Conservation (phyloP, 176 grass and related monocot genomes). For the Triticum aestivum region DNA sequence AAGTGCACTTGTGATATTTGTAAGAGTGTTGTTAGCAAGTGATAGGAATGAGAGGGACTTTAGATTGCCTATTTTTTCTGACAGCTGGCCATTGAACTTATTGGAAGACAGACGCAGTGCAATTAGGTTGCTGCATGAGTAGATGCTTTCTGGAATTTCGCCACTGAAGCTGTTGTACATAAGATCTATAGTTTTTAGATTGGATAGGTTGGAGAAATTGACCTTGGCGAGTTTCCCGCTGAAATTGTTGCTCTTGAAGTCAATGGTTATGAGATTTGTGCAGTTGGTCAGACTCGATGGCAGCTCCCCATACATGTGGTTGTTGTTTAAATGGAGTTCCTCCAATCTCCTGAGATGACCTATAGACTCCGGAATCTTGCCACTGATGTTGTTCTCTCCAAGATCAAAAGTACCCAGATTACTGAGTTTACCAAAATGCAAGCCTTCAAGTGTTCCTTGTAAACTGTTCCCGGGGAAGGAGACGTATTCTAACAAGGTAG, state of each 20-base stretch:
- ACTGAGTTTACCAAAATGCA: neutral
- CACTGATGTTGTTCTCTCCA: neutral
- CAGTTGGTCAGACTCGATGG: constrained; percentile 12
- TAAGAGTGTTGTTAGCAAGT: neutral
- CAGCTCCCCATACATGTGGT: constrained; percentile 12
- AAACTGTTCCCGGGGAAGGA: constrained; percentile 13
- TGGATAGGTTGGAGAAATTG: constrained; percentile 19
- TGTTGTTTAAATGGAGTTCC: constrained; percentile 14
- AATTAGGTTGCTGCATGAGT: constrained; percentile 15
- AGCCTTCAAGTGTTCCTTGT: neutral
- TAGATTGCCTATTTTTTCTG: neutral
- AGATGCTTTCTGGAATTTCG: constrained; percentile 36
- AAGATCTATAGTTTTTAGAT: constrained; percentile 31
- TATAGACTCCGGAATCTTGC: constrained; percentile 17
- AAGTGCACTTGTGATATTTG: constrained; percentile 18
- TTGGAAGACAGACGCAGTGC: neutral
- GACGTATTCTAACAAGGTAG: neutral
- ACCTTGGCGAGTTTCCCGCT: neutral
- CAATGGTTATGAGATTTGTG: constrained; percentile 9
- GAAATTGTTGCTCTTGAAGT: constrained; percentile 9
- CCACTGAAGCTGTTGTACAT: neutral
- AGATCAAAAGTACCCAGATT: constrained; percentile 21
- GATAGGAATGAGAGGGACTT: constrained; percentile 5
- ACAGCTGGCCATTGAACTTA: neutral
- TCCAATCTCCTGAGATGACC: constrained; percentile 27